These are phyloP conservation scores for Eucalyptus regnans DNA, from an alignment of 345 rosid species.

Conservation along the genomic window DNA sequence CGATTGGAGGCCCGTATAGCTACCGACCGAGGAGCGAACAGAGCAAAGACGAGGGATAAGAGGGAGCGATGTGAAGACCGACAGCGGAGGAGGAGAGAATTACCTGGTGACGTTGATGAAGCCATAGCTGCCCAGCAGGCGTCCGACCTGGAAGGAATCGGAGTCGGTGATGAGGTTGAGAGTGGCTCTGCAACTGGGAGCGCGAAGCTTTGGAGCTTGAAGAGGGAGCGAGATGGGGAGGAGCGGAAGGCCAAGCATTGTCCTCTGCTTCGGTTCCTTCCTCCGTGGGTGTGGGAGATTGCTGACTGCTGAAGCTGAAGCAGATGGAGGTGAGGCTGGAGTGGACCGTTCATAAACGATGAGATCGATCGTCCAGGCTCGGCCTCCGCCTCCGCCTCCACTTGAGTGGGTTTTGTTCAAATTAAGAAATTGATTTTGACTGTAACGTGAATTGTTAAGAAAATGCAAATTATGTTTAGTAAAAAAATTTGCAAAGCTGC, in stretches of 20 bases:
- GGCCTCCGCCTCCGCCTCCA: neutral
- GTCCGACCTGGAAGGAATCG: slow-evolving; percentile 82
- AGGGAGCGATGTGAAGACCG: neutral
- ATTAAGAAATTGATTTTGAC: too few relatives aligned
- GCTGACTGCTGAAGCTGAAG: neutral
- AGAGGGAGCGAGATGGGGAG: neutral
- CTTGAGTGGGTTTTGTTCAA: neutral
- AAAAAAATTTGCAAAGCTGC: too few relatives aligned
- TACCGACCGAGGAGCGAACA: neutral
- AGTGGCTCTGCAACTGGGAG: slow-evolving; percentile 27
- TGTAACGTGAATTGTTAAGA: too few relatives aligned
- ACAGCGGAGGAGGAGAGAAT: neutral
- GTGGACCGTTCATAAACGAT: neutral
- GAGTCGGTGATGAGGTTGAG: slow-evolving; percentile 63
- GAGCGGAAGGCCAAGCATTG: neutral
- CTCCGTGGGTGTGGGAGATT: neutral
- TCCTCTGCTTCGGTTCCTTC: neutral
- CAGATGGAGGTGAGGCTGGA: neutral
- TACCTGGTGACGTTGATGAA: slow-evolving; percentile 92
- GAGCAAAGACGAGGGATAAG: neutral
- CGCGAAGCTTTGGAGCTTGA: neutral
- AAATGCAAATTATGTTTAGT: too few relatives aligned
- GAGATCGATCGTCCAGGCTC: neutral
- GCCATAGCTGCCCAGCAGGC: slow-evolving; percentile 85
- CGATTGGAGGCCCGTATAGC: slow-evolving; percentile 60